A percentile compares a stretch with the other conserved stretches of the same genome.
Conservation (phyloP, 768 basidiomycete species). For the Boletus sp. region DNA sequence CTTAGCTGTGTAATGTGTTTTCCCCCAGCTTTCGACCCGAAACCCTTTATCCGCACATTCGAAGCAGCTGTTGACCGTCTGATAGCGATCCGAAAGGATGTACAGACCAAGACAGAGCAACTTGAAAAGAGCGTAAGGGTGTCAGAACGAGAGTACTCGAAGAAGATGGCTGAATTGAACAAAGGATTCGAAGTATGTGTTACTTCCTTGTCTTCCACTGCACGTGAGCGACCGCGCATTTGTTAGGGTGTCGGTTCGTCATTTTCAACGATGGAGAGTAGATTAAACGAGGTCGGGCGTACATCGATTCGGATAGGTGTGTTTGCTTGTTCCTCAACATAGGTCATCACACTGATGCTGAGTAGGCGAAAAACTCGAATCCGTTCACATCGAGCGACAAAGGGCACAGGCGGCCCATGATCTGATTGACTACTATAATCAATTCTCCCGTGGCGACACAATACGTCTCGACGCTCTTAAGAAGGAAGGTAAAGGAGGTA, state of each 20-base stretch:
- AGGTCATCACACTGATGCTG: conserved; percentile 6
- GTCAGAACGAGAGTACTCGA: conserved; percentile 91
- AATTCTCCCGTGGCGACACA: conserved; percentile 82
- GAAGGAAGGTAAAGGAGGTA: conserved; percentile 87
- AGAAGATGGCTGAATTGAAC: conserved; percentile 90
- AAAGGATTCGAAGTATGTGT: conserved; percentile 84
- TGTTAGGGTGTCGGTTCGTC: conserved; percentile 80
- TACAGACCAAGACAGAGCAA: conserved; percentile 85
- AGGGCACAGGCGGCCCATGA: conserved; percentile 94
- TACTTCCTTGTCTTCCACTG: background rate
- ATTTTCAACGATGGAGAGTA: conserved; percentile 85
- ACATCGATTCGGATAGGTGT: conserved; percentile 92
- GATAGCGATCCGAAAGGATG: conserved; percentile 83
- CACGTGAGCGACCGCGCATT: background rate
- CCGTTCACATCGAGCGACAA: conserved; percentile 87
- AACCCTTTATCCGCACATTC: conserved; percentile 89
- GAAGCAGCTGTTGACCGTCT: conserved; percentile 89
- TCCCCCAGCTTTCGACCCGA: conserved; percentile 82
- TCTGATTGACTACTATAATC: conserved; percentile 90
- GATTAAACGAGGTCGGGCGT: conserved; percentile 90
- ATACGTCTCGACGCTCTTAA: conserved; percentile 69
- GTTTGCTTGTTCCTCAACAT: background rate
- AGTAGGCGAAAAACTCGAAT: conserved; percentile 92
- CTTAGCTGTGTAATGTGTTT: conserved; percentile 7
- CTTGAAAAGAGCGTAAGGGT: conserved; percentile 89